Evolutionary conservation across 1,139 yeast genomes (phyloP).

Genomic region (Lodderomyces orthopsilosis): DNA sequence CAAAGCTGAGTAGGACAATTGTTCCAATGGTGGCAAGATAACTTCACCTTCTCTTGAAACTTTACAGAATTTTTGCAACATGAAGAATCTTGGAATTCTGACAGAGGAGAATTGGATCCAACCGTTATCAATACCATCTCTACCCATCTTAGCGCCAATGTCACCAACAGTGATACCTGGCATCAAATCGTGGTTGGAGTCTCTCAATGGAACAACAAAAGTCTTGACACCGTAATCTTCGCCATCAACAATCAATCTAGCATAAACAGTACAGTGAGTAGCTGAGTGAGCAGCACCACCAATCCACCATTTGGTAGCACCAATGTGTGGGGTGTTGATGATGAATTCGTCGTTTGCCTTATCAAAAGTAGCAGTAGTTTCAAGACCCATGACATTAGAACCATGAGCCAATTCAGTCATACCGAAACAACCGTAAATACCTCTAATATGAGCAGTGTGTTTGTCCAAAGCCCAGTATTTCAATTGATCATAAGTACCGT

Average conservation of each 20-base stretch:
- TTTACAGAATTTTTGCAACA: conserved; percentile 49
- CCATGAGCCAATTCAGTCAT: conserved; percentile 53
- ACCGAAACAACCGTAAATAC: conserved; percentile 47
- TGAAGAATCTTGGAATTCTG: conserved; percentile 44
- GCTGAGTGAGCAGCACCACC: conserved; percentile 54
- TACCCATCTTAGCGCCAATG: conserved; percentile 50
- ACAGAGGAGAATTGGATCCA: conserved; percentile 50
- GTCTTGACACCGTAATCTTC: conserved; percentile 50
- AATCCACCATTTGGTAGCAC: conserved; percentile 54
- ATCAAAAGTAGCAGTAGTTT: conserved; percentile 48
- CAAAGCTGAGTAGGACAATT: conserved; percentile 46
- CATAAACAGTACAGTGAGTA: conserved; percentile 43
- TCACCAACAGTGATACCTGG: conserved; percentile 48
- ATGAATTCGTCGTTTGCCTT: conserved; percentile 39
- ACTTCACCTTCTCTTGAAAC: conserved; percentile 42
- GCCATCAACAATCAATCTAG: conserved; percentile 43
- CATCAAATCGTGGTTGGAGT: conserved; percentile 40
- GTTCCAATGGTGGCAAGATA: conserved; percentile 44
- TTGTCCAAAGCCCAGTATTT: conserved; percentile 40
- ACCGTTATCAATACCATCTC: conserved; percentile 50
- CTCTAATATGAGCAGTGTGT: conserved; percentile 36
- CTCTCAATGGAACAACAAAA: conserved; percentile 49
- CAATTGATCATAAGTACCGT: conserved; percentile 55
- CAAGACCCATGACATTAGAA: conserved; percentile 46
- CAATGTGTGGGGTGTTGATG: conserved; percentile 47